Conservation (phyloP, 192 early-diverging fungal genomes). For the Coemansia sp. region DNA sequence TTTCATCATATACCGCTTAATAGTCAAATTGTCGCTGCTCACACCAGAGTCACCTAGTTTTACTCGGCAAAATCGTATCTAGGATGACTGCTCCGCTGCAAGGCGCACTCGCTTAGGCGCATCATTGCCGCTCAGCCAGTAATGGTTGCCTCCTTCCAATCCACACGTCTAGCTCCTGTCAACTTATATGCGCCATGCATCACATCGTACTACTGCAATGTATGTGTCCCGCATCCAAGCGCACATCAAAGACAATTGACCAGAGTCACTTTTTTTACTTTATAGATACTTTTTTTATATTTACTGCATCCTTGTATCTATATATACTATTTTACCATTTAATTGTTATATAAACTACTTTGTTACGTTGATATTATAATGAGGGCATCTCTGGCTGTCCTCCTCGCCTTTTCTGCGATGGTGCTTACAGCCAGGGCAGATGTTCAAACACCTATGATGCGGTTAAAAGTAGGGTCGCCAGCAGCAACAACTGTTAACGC, state of each 20-base stretch:
- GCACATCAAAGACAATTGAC: neutral
- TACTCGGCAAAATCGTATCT: neutral
- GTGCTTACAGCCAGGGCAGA: neutral
- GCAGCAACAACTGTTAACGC: neutral
- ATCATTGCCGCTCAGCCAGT: neutral
- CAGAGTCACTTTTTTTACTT: neutral
- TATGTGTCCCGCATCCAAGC: neutral
- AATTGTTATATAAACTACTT: neutral
- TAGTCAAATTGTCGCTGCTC: neutral
- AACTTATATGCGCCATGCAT: conserved; percentile 11
- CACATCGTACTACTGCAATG: neutral
- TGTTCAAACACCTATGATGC: neutral
- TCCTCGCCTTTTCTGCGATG: neutral
- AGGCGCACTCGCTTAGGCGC: conserved; percentile 1
- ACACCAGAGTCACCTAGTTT: neutral
- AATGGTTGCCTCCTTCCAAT: neutral
- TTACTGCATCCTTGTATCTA: conserved; percentile 15
- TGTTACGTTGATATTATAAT: neutral
- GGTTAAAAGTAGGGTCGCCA: neutral
- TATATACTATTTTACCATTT: neutral
- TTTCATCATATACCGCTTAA: neutral
- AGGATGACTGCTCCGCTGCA: neutral
- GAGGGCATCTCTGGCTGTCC: conserved; percentile 1
- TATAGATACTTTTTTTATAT: neutral
- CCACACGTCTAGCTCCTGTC: neutral